These are phyloP conservation scores for Clohesyomyces aquaticus DNA, from an alignment of 495 filamentous ascomycete species.

Conservation along the genomic window DNA sequence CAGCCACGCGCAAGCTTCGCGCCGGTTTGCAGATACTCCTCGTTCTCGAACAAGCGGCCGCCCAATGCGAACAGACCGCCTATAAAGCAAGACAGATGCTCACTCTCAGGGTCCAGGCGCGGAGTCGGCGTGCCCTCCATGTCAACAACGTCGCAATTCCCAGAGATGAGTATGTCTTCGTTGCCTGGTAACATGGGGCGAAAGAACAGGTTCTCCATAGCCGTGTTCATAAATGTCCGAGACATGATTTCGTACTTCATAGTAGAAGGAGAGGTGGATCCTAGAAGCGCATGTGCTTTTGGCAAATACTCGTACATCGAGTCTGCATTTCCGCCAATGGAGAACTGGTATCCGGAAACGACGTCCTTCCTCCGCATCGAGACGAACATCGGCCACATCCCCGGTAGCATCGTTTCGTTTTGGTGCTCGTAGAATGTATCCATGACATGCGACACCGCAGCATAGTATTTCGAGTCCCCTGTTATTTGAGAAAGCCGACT, in stretches of 20 bases:
- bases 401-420: slow-evolving; percentile 45
- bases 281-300: slow-evolving; percentile 55
- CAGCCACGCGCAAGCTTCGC: slow-evolving; percentile 62
- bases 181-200: slow-evolving; percentile 46
- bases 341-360: slow-evolving; percentile 46
- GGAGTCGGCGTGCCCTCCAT: not conserved
- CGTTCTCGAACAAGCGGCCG: slow-evolving; percentile 61
- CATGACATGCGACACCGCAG: slow-evolving; percentile 43
- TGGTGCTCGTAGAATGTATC: slow-evolving; percentile 44
- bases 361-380: slow-evolving; percentile 51
- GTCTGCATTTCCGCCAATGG: slow-evolving; percentile 47
- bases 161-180: slow-evolving; percentile 46
- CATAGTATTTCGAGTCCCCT: slow-evolving; percentile 47
- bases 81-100: slow-evolving; percentile 66
- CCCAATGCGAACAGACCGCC: slow-evolving; percentile 66
- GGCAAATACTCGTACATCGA: slow-evolving; percentile 50
- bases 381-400: slow-evolving; percentile 49
- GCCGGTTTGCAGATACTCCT: slow-evolving; percentile 59
- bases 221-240: slow-evolving; percentile 42
- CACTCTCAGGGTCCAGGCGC: slow-evolving; percentile 50
- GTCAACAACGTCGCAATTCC: slow-evolving; percentile 39
- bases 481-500: slow-evolving; percentile 46
- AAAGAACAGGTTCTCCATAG: slow-evolving; percentile 45
- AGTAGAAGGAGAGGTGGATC: slow-evolving; percentile 41
- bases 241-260: slow-evolving; percentile 42